Evolutionary conservation across 164 flowering plant species (phyloP), one percentile per base, ranked within the genome.

Genomic region (Sedum album): DNA sequence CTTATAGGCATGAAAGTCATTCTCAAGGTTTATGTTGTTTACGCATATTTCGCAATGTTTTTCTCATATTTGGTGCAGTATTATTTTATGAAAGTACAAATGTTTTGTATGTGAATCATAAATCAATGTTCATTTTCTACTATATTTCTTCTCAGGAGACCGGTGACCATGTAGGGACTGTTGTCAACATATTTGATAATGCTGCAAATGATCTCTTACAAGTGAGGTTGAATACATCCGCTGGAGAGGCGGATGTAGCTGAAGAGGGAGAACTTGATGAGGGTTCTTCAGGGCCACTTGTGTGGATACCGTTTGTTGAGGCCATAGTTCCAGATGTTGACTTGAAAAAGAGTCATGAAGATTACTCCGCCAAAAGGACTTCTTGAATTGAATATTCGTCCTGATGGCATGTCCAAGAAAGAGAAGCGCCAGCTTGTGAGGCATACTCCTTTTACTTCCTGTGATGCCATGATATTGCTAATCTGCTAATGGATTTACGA

Each of bases 321-420:
- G 88, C 89, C 61, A 89, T 94, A 80, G 98, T 94, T 77, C 97
- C 98, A 6, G 73, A 75, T 80, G 89, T 94, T 73, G 95, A 94
- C 73, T 64, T 85, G 73, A 61, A 70, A 71, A 76, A 81, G 86
- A 82, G 95, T 86, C 76, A 85, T 94, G 89, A 74, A 65, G 23
- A 91, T 94, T 74, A 87, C 93, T 67, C 97, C 98, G 72, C 96
- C 95, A 53, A 82, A 87, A 72, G 98, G 97, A 44, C 96, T 94
- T 31, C 86, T 91, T 31, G 91, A 94, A 72, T 80, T 94, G 77
- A 94, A 94, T 70, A 21, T 88, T 44, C 86, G 85, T 18, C 55
- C 81, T 67, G 88, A 87, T 77, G 79, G 73, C 68, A 83, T 83
- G 70, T 87, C 96, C 69, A 93, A 93, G 86, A 93, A 93, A 81